These are phyloP conservation scores for Xylaria sp. DNA, from an alignment of 2,329 filamentous ascomycete species.

Conservation along the genomic window DNA sequence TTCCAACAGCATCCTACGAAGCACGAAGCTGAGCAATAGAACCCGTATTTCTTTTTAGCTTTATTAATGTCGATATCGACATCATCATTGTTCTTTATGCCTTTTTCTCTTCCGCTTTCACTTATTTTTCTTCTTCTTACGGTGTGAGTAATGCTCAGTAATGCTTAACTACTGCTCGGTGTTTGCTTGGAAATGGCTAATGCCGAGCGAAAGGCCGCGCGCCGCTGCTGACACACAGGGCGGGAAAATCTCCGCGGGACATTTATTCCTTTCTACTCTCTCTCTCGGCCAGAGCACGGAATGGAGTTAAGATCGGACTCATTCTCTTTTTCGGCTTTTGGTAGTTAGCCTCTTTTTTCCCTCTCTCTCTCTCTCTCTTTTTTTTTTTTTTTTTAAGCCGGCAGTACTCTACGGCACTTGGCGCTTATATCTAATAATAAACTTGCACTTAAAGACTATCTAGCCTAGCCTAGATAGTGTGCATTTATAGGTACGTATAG, in stretches of 20 bases:
- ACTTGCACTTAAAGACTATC: background rate
- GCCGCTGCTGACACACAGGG: constrained; percentile 18
- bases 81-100: constrained; percentile 1
- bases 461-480: background rate
- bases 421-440: constrained; percentile 31
- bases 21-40: constrained; percentile 25
- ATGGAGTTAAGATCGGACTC: constrained; percentile 33
- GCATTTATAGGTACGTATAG: background rate
- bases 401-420: background rate
- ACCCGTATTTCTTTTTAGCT: background rate
- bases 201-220: background rate
- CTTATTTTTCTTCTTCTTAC: background rate
- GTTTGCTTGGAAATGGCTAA: constrained; percentile 29
- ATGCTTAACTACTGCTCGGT: constrained; percentile 21
- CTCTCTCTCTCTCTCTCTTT: too few species aligned
- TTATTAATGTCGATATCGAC: background rate
- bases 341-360: background rate
- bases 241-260: constrained; percentile 15
- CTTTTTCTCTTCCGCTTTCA: background rate
- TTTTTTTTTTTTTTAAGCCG: too few species aligned
- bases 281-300: constrained; percentile 29
- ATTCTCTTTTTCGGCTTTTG: constrained; percentile 15
- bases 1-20: background rate
- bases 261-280: background rate
- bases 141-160: constrained; percentile 32